A percentile compares a stretch with the other conserved stretches of the same genome.
Evolutionary conservation across 2,329 filamentous ascomycete species (phyloP).

Genomic region (Xylaria sp.): DNA sequence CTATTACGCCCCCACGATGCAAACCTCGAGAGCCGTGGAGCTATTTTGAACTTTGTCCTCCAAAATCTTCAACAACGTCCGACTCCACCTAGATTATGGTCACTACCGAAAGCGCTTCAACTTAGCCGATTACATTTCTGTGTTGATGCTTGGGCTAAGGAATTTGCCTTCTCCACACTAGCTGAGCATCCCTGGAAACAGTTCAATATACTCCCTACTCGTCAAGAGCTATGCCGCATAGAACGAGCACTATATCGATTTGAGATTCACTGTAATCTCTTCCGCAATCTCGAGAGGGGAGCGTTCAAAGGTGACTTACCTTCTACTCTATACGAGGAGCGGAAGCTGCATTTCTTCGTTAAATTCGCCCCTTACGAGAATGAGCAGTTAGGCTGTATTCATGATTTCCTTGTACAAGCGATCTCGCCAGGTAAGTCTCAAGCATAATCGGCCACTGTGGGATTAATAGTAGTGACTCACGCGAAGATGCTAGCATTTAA

Average conservation of each 20-base stretch:
- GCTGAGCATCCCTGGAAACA: not conserved
- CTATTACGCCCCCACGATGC: not conserved
- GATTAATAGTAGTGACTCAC: not conserved
- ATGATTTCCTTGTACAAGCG: not conserved
- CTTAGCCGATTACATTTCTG: not conserved
- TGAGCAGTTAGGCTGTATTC: constrained; percentile 5
- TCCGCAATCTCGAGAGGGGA: not conserved
- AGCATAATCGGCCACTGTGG: too few relatives aligned
- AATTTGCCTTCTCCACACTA: not conserved
- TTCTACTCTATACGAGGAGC: not conserved
- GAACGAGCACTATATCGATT: constrained; percentile 21
- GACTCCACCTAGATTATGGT: not conserved
- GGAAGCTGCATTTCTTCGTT: not conserved
- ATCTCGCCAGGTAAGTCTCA: not conserved
- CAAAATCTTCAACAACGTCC: not conserved
- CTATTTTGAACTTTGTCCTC: not conserved
- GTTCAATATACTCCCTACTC: not conserved
- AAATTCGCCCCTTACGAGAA: constrained; percentile 3
- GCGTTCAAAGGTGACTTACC: not conserved
- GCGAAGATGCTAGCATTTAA: constrained; percentile 2
- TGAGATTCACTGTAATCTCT: constrained; percentile 12
- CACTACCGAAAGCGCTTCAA: not conserved
- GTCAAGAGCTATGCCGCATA: not conserved
- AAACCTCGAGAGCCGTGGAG: not conserved
- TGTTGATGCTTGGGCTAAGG: not conserved